phyloP scores from a whole-genome alignment of 176 grass and related monocot species.

The Puccinellia tenuiflora region DNA sequence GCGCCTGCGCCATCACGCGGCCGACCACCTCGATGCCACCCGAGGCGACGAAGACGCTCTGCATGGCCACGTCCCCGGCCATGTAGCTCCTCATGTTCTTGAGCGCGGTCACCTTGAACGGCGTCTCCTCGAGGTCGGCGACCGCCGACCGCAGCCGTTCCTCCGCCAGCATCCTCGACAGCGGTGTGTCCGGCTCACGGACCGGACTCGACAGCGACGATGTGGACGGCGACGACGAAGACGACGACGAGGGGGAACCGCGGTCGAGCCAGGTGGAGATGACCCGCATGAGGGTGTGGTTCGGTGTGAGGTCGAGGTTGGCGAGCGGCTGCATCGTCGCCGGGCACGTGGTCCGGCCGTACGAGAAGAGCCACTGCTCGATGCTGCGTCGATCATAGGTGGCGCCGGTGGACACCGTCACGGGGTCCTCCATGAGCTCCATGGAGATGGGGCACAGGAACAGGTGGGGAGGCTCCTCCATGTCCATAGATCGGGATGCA shows the following conservation, averaged over 20 bases:
- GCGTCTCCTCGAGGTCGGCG: conserved; percentile 41
- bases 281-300: conserved; percentile 81
- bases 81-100: conserved; percentile 38
- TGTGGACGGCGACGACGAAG: conserved; percentile 27
- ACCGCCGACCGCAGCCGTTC: conserved; percentile 40
- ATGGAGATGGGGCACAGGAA: conserved; percentile 87
- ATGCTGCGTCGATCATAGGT: conserved; percentile 86
- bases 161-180: conserved; percentile 28
- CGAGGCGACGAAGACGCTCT: conserved; percentile 39
- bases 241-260: background rate
- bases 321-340: conserved; percentile 75
- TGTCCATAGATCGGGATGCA: conserved; percentile 21
- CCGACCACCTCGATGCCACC: conserved; percentile 41
- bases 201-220: conserved; percentile 28
- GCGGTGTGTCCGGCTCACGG: conserved; percentile 7
- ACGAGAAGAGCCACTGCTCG: conserved; percentile 66
- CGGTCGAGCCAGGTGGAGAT: conserved; percentile 58
- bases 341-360: conserved; percentile 65
- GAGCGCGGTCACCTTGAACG: conserved; percentile 75
- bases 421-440: conserved; percentile 90
- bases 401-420: conserved; percentile 74
- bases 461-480: conserved; percentile 45
- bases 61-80: conserved; percentile 37
- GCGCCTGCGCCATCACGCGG: conserved; percentile 45
- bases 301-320: conserved; percentile 70